Base-by-base conservation (phyloP, 2,329 filamentous ascomycete genomes). In the Lachnum nothofagi region DNA sequence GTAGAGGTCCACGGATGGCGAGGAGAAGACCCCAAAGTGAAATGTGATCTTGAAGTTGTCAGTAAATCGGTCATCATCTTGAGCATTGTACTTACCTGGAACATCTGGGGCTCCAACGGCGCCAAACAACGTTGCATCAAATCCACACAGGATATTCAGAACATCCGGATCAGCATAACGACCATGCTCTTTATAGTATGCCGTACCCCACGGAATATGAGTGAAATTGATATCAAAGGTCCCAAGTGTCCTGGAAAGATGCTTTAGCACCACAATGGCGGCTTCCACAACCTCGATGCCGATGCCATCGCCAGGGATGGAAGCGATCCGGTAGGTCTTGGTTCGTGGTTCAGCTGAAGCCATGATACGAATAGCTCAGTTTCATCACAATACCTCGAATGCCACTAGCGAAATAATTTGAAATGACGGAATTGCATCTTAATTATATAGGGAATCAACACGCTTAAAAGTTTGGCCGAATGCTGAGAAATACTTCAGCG, bases 11-110 rank as follows among this genome's bases (percentile, higher is more conserved):
- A 57, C 82, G 77, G 55, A 85, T 82, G 1, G 80, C 78, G 1
- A 85, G 70, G 27, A 80, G 77, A 14, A 85, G 70, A 24, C 73
- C 71, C 82, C 82, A 85, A 17, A 86, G 76, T 0, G 79, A 82
- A 55, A 85, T 80, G 56, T 84, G 80, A 57, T 85, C 82, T 0
- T 81, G 80, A 74, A 65, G 71, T 23, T 6, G 81, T 80, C 0
- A 78, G 78, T 67, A 27, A 12, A 6, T 27, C 25, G 12, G 12
- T 6, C 6, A 12, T 6, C 25, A 27, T 27, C 25, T 27, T 27
- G 25, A 27, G 25, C 25, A 29, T 29, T 29, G 25, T 29, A 29
- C 7, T 34, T 10, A 9, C 31, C n/a, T 34, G 7, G 31, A 8
- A 8, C n/a, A 74, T 71, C 69, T 47, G 77, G 76, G 60, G 71